Conservation (phyloP, 73 alveolate species). For the Tetrahymena borealis region DNA sequence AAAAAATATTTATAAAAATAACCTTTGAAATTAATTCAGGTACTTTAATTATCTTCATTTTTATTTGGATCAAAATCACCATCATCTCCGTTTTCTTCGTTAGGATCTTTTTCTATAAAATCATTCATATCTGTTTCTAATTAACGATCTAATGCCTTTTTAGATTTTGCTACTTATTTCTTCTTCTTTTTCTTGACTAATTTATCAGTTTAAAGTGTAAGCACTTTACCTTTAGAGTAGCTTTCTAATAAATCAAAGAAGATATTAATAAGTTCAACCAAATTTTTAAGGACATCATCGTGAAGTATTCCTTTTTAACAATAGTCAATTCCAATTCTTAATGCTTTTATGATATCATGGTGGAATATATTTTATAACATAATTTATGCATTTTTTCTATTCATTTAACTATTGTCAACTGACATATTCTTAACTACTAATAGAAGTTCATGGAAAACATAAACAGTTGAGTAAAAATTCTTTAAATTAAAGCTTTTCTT, state of each 20-base stretch:
- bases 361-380: constrained; percentile 6
- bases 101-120: constrained; percentile 13
- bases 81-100: constrained; percentile 22
- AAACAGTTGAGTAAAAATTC: constrained; percentile 5
- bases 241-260: constrained; percentile 33
- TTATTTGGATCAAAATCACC: constrained; percentile 14
- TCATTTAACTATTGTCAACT: not conserved
- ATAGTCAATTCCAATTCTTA: constrained; percentile 18
- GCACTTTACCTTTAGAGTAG: constrained; percentile 20
- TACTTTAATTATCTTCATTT: not conserved
- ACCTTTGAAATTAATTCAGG: not conserved
- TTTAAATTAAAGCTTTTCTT: constrained; percentile 28
- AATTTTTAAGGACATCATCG: constrained; percentile 8
- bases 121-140: not conserved
- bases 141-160: not conserved
- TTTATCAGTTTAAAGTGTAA: constrained; percentile 18
- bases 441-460: constrained; percentile 8
- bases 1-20: not conserved
- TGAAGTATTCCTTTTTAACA: constrained; percentile 13
- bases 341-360: constrained; percentile 24
- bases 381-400: constrained; percentile 31
- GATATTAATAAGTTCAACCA: constrained; percentile 2
- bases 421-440: constrained; percentile 17
- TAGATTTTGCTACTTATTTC: not conserved
- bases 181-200: constrained; percentile 20